Evolutionary conservation across 23 red algal genomes (phyloP).

Genomic region (Chondrus crispus): DNA sequence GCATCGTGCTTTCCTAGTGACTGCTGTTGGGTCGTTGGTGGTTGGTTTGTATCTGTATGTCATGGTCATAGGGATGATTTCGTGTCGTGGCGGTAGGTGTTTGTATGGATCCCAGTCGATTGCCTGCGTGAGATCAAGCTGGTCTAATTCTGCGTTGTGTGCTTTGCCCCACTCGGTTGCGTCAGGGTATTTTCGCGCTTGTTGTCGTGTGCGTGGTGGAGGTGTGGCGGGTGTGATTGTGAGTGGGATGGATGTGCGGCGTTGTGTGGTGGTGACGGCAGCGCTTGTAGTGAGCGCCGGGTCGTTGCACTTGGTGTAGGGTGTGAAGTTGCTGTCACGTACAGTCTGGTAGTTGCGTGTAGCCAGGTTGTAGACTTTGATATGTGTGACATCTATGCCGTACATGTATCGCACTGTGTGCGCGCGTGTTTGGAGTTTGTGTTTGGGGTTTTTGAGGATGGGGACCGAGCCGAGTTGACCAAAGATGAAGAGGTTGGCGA

Average conservation of each 20-base stretch:
- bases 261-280: background rate
- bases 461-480: constrained; percentile 4
- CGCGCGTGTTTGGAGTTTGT: background rate
- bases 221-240: too few species aligned
- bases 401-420: background rate
- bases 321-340: background rate
- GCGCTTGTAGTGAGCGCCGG: background rate
- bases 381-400: background rate
- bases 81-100: background rate
- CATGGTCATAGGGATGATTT: too few species aligned
- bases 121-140: background rate
- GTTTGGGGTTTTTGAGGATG: background rate
- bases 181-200: background rate
- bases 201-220: background rate
- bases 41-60: too few species aligned
- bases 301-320: background rate
- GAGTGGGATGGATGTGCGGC: background rate
- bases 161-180: background rate
- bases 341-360: constrained; percentile 7
- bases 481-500: background rate
- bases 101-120: background rate
- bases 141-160: background rate
- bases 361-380: background rate
- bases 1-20: too few species aligned
- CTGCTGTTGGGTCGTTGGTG: too few species aligned